A percentile compares a stretch with the other conserved stretches of the same genome.
Conservation (phyloP, 2,329 filamentous ascomycete species). For the Aspergillus sergii region DNA sequence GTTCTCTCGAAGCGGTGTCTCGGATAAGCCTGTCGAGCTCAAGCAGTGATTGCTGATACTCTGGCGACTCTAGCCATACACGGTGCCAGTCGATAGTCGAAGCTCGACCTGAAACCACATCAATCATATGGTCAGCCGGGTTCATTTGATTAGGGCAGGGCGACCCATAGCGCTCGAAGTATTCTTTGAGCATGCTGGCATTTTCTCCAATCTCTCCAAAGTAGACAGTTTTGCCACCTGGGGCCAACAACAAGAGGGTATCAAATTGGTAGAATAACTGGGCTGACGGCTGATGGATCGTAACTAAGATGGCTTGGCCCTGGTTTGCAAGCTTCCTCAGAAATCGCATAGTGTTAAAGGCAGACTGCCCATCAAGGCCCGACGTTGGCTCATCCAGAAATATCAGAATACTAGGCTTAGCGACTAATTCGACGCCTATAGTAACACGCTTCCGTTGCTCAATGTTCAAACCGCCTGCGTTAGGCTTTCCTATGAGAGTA, state of each 20-base stretch:
- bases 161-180: constrained; percentile 67
- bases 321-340: constrained; percentile 65
- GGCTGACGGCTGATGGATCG: constrained; percentile 70
- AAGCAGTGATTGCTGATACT: constrained; percentile 58
- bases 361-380: constrained; percentile 68
- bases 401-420: constrained; percentile 66
- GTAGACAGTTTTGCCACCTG: constrained; percentile 69
- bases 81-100: constrained; percentile 66
- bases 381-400: constrained; percentile 73
- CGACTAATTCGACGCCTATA: constrained; percentile 71
- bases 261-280: constrained; percentile 71
- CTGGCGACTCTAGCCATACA: constrained; percentile 67
- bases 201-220: constrained; percentile 69
- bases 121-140: constrained; percentile 62
- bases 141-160: constrained; percentile 64
- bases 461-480: constrained; percentile 54
- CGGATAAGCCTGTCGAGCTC: constrained; percentile 67
- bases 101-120: constrained; percentile 52
- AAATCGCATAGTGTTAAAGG: constrained; percentile 67
- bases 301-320: constrained; percentile 70
- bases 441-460: constrained; percentile 71
- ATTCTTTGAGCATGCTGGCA: constrained; percentile 63
- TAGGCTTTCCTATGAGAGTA: constrained; percentile 55
- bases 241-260: constrained; percentile 67
- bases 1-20: constrained; percentile 45